Evolutionary conservation across 495 filamentous ascomycete species (phyloP).

Genomic region (Hypoxylon perforatum): DNA sequence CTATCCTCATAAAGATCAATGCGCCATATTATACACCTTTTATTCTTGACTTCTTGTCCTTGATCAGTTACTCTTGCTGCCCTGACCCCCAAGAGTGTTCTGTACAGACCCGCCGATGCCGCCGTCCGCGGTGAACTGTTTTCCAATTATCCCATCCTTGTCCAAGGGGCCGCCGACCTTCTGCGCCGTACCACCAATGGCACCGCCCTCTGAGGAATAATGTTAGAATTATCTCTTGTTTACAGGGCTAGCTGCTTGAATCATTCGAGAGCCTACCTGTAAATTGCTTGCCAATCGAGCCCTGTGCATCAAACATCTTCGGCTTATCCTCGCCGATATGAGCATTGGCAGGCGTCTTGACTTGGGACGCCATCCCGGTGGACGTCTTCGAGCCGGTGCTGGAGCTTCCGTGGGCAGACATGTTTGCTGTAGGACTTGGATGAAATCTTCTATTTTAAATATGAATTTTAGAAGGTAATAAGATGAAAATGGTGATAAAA

Average conservation of each 20-base stretch:
- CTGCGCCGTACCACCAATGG: constrained; percentile 57
- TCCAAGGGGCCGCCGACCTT: constrained; percentile 61
- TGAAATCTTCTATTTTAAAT: not conserved
- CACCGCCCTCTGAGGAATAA: constrained; percentile 51
- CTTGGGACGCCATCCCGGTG: constrained; percentile 41
- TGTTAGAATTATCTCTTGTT: constrained; percentile 15
- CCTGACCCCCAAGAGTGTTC: constrained; percentile 53
- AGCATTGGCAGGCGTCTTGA: constrained; percentile 41
- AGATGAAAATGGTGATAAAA: too few relatives aligned
- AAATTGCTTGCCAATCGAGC: constrained; percentile 51
- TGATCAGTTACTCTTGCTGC: constrained; percentile 48
- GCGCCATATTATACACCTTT: not conserved
- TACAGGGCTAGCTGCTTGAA: not conserved
- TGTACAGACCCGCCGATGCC: constrained; percentile 57
- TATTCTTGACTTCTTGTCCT: not conserved
- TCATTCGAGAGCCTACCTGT: constrained; percentile 37
- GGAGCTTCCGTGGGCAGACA: constrained; percentile 45
- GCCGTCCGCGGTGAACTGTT: constrained; percentile 55
- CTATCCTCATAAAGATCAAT: not conserved
- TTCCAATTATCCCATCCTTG: constrained; percentile 55
- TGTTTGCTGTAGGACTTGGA: constrained; percentile 12
- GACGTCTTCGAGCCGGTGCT: constrained; percentile 39
- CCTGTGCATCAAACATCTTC: constrained; percentile 48
- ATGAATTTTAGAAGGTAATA: not conserved
- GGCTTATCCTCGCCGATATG: constrained; percentile 44